Conservation (phyloP, 805 yeast species). For the Isabelozyma rhagii region DNA sequence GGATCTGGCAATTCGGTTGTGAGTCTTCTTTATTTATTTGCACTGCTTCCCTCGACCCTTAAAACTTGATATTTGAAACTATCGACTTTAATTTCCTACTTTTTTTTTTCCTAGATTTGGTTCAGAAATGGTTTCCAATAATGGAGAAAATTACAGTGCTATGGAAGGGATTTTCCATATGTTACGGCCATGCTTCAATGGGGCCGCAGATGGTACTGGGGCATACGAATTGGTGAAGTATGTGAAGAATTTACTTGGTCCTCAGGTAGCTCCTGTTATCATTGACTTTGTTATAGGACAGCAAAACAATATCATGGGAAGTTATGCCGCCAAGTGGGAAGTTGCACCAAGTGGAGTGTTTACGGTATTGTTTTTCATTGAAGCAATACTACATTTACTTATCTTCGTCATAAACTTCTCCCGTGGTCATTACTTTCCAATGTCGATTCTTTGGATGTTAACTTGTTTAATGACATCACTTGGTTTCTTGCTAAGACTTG, state of each 20-base stretch:
- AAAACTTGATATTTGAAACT: background rate
- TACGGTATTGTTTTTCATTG: constrained; percentile 46
- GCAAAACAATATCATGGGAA: constrained; percentile 59
- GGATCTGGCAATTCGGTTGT: background rate
- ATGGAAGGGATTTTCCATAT: constrained; percentile 21
- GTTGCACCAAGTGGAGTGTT: constrained; percentile 59
- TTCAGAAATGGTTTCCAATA: background rate
- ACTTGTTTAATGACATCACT: constrained; percentile 50
- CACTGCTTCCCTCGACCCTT: background rate
- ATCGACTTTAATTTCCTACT: background rate
- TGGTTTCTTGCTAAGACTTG: constrained; percentile 57
- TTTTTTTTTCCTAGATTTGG: background rate
- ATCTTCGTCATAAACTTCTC: constrained; percentile 48
- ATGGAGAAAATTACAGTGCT: constrained; percentile 12
- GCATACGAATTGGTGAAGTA: constrained; percentile 19
- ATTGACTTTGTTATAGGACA: constrained; percentile 29
- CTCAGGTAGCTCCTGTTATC: constrained; percentile 37
- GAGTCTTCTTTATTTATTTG: background rate
- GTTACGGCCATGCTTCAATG: constrained; percentile 17
- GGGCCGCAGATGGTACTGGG: constrained; percentile 28
- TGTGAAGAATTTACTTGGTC: constrained; percentile 24
- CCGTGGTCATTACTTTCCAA: constrained; percentile 59
- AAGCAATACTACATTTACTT: constrained; percentile 42
- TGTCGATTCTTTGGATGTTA: constrained; percentile 49
- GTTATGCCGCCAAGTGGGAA: constrained; percentile 53